Base-by-base conservation (phyloP, 2,329 filamentous ascomycete genomes). In the Aureobasidium sp. region DNA sequence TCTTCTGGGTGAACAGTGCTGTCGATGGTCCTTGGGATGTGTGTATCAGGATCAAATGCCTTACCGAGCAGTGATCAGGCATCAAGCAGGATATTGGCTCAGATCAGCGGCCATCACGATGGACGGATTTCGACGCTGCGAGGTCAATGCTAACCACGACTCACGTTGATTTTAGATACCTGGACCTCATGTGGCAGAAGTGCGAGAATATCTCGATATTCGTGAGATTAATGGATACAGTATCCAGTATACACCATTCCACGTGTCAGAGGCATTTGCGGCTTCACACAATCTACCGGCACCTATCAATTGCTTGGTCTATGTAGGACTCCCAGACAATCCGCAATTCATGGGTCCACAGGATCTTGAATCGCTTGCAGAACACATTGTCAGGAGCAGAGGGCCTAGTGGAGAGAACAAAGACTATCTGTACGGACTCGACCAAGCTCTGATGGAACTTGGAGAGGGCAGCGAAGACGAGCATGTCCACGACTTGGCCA, bases 151-250 rank as follows among this genome's bases (percentile, higher is more conserved):
- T 56, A 37, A 57, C 39, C 25, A 36, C 27, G 4, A 34, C 25
- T 36, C n/a, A 34, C 78, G 9, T 25, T 37, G 20, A 22, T 27
- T 39, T 14, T 89, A 93, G 71, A 93, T 96, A 75, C 80, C 82
- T 31, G 75, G 86, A 7, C 79, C 84, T 1, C 83, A 86, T 67
- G 91, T 95, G 25, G 82, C 85, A 64, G 87, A 93, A 76, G 93
- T 97, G 4, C 87, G 90, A 68, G 83, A 87, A 63, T 97, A 97
- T 73, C 89, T 99, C 52, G 92, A 97, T 75, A 93, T 97, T 67
- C 87, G 94, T 49, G 94, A 99, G 76, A 96, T 97, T 72, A 96
- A 97, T 77, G 94, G 94, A 29, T 99, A 99, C 76, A 90, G 87
- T 60, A 95, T 96, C 67, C 92, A 97, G 75, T 90, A 91, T 74